Base-by-base conservation (phyloP, 1,284 basidiomycete species). In the Fistulina hepatica region DNA sequence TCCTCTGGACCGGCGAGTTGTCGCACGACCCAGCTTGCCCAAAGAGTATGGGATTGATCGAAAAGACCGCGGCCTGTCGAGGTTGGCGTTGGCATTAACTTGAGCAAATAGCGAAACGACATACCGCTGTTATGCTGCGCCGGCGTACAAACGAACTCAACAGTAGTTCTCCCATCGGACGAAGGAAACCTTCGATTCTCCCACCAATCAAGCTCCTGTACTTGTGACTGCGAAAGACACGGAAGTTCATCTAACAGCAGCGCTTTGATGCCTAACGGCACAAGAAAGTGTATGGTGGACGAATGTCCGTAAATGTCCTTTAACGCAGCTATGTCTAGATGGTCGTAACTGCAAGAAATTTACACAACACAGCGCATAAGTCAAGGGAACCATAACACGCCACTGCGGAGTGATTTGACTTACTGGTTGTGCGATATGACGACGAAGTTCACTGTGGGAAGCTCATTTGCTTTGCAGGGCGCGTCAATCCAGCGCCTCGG, bases 171-270 rank as follows among this genome's bases (percentile, higher is more conserved):
- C n/a, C n/a, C n/a, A n/a, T n/a, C n/a, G n/a, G n/a, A n/a, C n/a
- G n/a, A n/a, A n/a, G n/a, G n/a, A n/a, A 73, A 45, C 15, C 60
- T 53, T 21, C 63, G 56, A 12, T 60, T 56, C 13, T 78, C 71
- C 76, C 80, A 82, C 81, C 81, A 85, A 56, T 84, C 80, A 44
- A 81, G 60, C 48, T 71, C 69, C 43, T 76, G 69, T 12, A 73
- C 60, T 33, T 67, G 58, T 5, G 53, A 52, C 6, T 47, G n/a
- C 60, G 58, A 23, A 71, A 60, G 6, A 58, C 61, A 24, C 65
- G 52, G 32, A 51, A 58, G n/a, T 59, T 47, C 50, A 75, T 69
- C 49, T 62, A 70, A n/a, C n/a, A 5, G 51, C 36, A 0, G 54
- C 63, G 58, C 82, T 82, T 20, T 35, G 24, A 46, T 40, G 12